Base-by-base conservation (phyloP, 2,329 filamentous ascomycete species). In the Ascochyta rabiei region DNA sequence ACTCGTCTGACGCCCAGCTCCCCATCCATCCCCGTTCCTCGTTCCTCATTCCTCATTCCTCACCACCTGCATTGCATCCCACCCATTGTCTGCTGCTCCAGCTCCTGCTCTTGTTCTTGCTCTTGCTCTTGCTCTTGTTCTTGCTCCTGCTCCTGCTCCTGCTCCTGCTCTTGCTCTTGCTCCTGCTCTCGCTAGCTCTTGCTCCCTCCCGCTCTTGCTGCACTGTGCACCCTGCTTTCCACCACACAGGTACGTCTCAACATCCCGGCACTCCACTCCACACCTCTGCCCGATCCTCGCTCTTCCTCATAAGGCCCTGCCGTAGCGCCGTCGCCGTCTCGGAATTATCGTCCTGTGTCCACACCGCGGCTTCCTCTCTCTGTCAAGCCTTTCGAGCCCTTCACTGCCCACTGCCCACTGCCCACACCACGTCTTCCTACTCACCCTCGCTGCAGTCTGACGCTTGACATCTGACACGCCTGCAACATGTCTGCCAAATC, bases 401-500 rank as follows among this genome's bases (percentile, higher is more conserved):
- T 44, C 39, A 45, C 51, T 53, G 59, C 53, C 56, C 58, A 45
- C 51, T 23, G 56, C 38, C 53, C 57, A 42, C 53, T 60, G 54
- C 24, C 49, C 48, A 18, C 35, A 55, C 43, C 46, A 15, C 57
- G 16, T 53, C 34, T 28, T 28, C 40, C 28, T 43, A 64, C 70
- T 72, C 67, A 71, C 66, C 55, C 56, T 23, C 46, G 52, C 60
- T 43, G 52, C 61, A 64, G 64, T 57, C 50, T 59, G 59, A 62
- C 60, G 56, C 59, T 46, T 30, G 18, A 39, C 48, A 52, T 18
- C 44, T 26, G 31, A 54, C 51, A 46, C 45, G 41, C 63, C 58
- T 59, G 56, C 79, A 85, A 74, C 74, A 96, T 96, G 91, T 92
- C 91, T 77, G 91, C 95, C 80, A 99, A 99, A 84, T 90, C 93